Evolutionary conservation across 1,139 yeast species (phyloP).

Genomic region (Suhomyces ambrosiae): DNA sequence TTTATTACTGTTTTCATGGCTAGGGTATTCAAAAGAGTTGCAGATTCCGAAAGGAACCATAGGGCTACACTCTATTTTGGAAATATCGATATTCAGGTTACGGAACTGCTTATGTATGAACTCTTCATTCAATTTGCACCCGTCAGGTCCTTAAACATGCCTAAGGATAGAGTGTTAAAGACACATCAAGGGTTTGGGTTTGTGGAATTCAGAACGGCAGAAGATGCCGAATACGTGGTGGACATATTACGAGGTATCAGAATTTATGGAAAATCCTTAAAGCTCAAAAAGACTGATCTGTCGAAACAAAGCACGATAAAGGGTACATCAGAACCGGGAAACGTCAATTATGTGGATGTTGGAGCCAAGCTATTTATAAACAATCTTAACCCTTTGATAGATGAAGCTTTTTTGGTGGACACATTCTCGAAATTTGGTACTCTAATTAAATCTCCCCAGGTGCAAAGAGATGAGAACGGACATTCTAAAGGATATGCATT

Average conservation of each 20-base stretch:
- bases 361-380: constrained; percentile 81
- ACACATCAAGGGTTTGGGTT: constrained; percentile 89
- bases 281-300: constrained; percentile 52
- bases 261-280: constrained; percentile 64
- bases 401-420: constrained; percentile 55
- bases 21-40: constrained; percentile 33
- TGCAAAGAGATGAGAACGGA: constrained; percentile 56
- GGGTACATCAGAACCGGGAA: background rate
- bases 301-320: constrained; percentile 14
- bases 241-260: constrained; percentile 63
- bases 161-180: constrained; percentile 72
- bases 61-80: constrained; percentile 81
- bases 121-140: constrained; percentile 87
- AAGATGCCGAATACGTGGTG: constrained; percentile 73
- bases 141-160: constrained; percentile 66
- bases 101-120: constrained; percentile 72
- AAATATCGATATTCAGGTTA: constrained; percentile 73
- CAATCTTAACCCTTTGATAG: constrained; percentile 70
- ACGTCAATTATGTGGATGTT: constrained; percentile 43
- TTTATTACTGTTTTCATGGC: constrained; percentile 6
- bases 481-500: constrained; percentile 68
- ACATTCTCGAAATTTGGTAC: constrained; percentile 76
- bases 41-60: constrained; percentile 54
- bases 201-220: constrained; percentile 62
- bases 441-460: constrained; percentile 52